Evolutionary conservation across 2,329 filamentous ascomycete species (phyloP), one percentile per base, ranked within the genome.

Genomic region (Fusarium udum): DNA sequence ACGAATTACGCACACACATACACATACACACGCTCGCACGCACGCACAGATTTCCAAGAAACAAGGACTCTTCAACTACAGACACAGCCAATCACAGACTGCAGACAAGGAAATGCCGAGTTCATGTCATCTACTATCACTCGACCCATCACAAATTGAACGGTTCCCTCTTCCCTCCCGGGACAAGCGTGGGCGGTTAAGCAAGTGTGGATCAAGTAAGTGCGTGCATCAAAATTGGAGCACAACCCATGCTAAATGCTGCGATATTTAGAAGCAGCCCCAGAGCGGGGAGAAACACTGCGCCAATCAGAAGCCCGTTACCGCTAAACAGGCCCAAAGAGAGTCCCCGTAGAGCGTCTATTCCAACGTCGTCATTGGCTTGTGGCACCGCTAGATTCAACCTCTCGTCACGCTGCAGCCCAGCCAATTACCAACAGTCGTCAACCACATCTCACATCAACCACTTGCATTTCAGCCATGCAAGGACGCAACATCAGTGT

Each of bases 161-260:
- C 57, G 49, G 67, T 70, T 71, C 64, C 45, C 37, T 59, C 56
- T 59, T 51, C 56, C 56, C 42, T 59, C 56, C 56, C 24, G 34
- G 65, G 60, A 58, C 53, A 67, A 74, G 69, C 62, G 69, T 73
- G 69, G 73, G 76, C 76, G 76, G 76, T 75, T 78, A 78, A 72
- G 71, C 70, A 71, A 53, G 46, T 58, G 61, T 66, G 71, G 71
- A 52, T 64, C 70, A 67, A 68, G 55, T 70, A 73, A 73, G 72
- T 74, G 72, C 72, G 68, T 74, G 72, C 71, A 72, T 74, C 53
- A 46, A 52, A 22, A 67, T 56, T 56, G 63, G 64, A 12, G 9
- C 34, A 22, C 24, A 18, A 18, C 11, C 51, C 51, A 53, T 37
- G 51, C 24, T 20, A 20, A 40, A 56, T n/a, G 55, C 46, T 66